Percentiles rank a stretch among this genome's conserved stretches.
Conservation (phyloP, 345 rosid species). For the Durio zibethinus region DNA sequence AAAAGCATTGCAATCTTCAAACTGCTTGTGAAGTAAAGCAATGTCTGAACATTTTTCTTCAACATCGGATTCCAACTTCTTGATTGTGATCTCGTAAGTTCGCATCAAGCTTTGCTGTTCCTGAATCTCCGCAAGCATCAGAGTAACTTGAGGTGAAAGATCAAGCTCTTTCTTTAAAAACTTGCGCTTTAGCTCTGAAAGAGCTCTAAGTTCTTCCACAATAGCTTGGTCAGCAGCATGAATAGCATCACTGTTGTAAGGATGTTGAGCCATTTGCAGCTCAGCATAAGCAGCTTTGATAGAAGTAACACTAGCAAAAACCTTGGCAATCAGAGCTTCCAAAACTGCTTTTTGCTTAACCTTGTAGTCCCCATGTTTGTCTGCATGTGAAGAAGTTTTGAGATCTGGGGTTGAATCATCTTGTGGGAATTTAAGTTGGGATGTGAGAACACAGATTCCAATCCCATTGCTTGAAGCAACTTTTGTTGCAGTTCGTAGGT, state of each 20-base stretch:
- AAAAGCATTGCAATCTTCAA: slow-evolving; percentile 30
- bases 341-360: slow-evolving; percentile 48
- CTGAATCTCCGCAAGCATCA: slow-evolving; percentile 90
- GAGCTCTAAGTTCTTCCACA: slow-evolving; percentile 65
- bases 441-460: slow-evolving; percentile 62
- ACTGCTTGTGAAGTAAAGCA: slow-evolving; percentile 32
- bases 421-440: slow-evolving; percentile 44
- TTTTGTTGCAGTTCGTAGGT: slow-evolving; percentile 41
- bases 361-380: slow-evolving; percentile 18
- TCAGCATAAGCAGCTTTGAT: slow-evolving; percentile 93
- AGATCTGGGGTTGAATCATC: slow-evolving; percentile 18
- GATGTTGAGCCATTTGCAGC: slow-evolving; percentile 89
- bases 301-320: slow-evolving; percentile 70
- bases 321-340: slow-evolving; percentile 71
- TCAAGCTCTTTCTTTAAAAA: slow-evolving; percentile 67
- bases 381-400: slow-evolving; percentile 1
- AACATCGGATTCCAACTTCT: slow-evolving; percentile 58
- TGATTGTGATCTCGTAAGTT: slow-evolving; percentile 75
- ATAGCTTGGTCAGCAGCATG: slow-evolving; percentile 81
- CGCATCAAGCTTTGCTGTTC: slow-evolving; percentile 92
- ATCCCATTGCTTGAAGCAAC: slow-evolving; percentile 59
- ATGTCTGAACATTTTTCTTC: slow-evolving; percentile 41
- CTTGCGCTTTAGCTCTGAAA: slow-evolving; percentile 71
- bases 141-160: slow-evolving; percentile 78
- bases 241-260: slow-evolving; percentile 70